phyloP scores from a whole-genome alignment of 1,139 yeast species.

The Blastobotrys malaysiensis region DNA sequence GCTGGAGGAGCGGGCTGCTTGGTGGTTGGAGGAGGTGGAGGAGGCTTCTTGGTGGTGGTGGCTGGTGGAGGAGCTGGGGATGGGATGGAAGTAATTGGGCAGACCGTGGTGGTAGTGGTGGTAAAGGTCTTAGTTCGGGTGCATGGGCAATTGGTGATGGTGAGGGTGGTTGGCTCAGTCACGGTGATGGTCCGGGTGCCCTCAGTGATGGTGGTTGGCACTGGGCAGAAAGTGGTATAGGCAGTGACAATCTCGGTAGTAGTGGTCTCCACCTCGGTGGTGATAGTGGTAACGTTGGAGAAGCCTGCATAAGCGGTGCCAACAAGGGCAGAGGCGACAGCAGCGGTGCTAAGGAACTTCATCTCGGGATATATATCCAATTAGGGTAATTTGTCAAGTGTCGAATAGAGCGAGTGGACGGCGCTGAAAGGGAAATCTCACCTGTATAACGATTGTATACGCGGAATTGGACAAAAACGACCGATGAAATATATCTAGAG shows the following conservation, averaged over 20 bases:
- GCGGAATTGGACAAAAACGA: not conserved
- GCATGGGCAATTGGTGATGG: constrained; percentile 47
- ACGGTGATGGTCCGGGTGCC: constrained; percentile 37
- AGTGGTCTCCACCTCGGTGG: constrained; percentile 27
- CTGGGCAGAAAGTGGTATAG: constrained; percentile 41
- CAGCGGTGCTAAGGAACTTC: constrained; percentile 32
- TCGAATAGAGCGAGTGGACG: constrained; percentile 6
- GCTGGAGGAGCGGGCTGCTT: too few species aligned
- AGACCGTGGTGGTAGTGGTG: constrained; percentile 38
- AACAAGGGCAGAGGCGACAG: constrained; percentile 17
- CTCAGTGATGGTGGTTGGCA: constrained; percentile 37
- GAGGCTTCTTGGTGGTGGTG: constrained; percentile 17
- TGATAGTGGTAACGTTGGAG: constrained; percentile 31
- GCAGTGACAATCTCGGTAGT: constrained; percentile 32
- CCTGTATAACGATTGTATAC: not conserved
- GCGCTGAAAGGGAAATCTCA: constrained; percentile 7
- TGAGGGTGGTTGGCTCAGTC: constrained; percentile 39
- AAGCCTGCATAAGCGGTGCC: constrained; percentile 27
- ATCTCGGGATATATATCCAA: constrained; percentile 19
- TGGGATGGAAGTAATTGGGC: constrained; percentile 30
- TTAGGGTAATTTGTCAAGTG: not conserved
- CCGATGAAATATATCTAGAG: not conserved
- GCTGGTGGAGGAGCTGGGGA: constrained; percentile 16
- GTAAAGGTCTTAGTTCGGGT: constrained; percentile 48
- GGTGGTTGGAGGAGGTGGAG: constrained; percentile 2